Conservation (phyloP, 202 grass and related monocot genomes). For the Schoenoplectus triqueter region DNA sequence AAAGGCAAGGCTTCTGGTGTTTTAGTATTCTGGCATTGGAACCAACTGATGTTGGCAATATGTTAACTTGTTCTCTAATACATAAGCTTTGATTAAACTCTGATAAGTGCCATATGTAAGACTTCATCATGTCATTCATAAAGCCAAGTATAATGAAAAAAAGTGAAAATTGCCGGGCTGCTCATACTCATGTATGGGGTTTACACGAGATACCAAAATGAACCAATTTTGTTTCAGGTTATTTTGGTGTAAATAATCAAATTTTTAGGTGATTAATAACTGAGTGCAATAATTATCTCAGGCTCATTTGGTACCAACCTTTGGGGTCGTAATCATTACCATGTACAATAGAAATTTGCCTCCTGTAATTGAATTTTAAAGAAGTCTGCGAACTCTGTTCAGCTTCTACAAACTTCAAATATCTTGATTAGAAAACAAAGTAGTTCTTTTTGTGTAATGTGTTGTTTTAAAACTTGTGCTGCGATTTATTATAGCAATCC, state of each 20-base stretch:
- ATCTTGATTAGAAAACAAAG: background rate
- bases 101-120: background rate
- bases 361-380: conserved; percentile 14
- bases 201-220: background rate
- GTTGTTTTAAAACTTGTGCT: conserved; percentile 16
- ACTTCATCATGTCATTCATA: background rate
- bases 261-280: background rate
- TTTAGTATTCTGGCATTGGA: conserved; percentile 12
- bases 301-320: background rate
- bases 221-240: background rate
- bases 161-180: background rate
- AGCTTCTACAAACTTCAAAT: background rate
- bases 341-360: background rate
- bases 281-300: background rate
- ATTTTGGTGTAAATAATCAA: background rate
- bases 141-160: background rate
- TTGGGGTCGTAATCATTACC: background rate
- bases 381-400: background rate
- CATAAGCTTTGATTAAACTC: background rate
- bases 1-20: background rate
- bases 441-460: background rate
- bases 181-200: background rate
- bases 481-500: background rate
- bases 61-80: background rate
- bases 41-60: background rate